Percentiles rank a stretch among this genome's conserved stretches.
Conservation (phyloP, 805 yeast genomes). For the Saccharomyces jurei region DNA sequence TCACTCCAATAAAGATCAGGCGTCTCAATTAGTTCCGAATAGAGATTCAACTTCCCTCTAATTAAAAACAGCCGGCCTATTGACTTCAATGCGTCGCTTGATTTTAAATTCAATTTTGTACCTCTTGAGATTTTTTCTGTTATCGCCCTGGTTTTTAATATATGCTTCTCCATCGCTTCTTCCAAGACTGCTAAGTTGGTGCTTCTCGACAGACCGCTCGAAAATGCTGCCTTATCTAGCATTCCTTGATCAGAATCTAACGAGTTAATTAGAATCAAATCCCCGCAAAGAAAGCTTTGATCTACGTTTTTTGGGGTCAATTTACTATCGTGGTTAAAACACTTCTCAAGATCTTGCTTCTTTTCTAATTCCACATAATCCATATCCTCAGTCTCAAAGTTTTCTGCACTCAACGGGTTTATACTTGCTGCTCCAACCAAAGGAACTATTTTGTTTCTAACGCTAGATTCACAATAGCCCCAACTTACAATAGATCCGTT, state of each 20-base stretch:
- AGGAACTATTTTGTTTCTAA: conserved; percentile 43
- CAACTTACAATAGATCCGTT: conserved; percentile 81
- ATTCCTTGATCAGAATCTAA: conserved; percentile 38
- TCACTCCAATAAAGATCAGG: conserved; percentile 94
- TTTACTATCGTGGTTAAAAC: neutral
- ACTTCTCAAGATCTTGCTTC: conserved; percentile 3
- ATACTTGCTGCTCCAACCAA: conserved; percentile 42
- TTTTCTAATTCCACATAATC: conserved; percentile 51
- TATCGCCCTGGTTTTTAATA: conserved; percentile 52
- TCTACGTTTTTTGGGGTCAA: conserved; percentile 6
- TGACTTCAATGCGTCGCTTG: conserved; percentile 53
- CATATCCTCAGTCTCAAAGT: conserved; percentile 75
- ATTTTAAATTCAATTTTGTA: conserved; percentile 40
- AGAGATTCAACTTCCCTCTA: conserved; percentile 75
- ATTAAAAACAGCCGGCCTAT: conserved; percentile 71
- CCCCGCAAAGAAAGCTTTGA: conserved; percentile 52
- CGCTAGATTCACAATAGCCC: conserved; percentile 58
- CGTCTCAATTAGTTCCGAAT: conserved; percentile 82
- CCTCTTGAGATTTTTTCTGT: conserved; percentile 66
- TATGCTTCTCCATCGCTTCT: conserved; percentile 57
- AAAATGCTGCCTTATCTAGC: conserved; percentile 79
- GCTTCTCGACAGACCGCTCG: conserved; percentile 79
- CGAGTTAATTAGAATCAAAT: conserved; percentile 60
- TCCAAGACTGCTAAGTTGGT: conserved; percentile 80
- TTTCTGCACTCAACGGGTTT: conserved; percentile 33